These are phyloP conservation scores for Diaporthe sp. DNA, from an alignment of 2,329 filamentous ascomycete genomes.

Conservation along the genomic window DNA sequence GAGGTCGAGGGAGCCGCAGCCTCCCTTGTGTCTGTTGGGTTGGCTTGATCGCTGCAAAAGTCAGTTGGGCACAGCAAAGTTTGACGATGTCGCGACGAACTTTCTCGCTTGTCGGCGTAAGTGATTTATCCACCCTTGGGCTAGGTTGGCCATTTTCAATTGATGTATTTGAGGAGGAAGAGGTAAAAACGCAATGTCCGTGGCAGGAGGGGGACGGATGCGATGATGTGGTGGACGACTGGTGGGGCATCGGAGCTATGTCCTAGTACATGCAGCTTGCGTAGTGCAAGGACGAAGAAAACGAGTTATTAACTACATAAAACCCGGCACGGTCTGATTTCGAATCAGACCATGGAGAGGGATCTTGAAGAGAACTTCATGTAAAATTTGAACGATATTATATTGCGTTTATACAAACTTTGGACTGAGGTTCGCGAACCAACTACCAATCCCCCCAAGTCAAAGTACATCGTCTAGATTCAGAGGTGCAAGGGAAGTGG, in stretches of 20 bases:
- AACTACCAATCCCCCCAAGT: too few relatives aligned
- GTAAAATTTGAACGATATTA: too few relatives aligned
- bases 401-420: too few relatives aligned
- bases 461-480: too few relatives aligned
- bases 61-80: background rate
- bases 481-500: too few relatives aligned
- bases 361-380: too few relatives aligned
- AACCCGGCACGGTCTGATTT: too few relatives aligned
- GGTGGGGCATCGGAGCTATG: background rate
- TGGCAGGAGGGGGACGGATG: background rate
- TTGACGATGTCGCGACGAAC: background rate
- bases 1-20: background rate
- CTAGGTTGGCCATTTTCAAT: conserved; percentile 10
- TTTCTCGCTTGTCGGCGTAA: conserved; percentile 14
- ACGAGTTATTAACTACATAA: background rate
- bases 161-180: background rate
- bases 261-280: background rate
- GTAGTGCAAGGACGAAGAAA: background rate
- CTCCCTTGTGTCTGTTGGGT: background rate
- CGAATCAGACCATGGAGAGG: too few relatives aligned
- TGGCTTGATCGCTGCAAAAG: conserved; percentile 1
- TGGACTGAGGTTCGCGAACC: too few relatives aligned
- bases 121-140: conserved; percentile 24
- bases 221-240: background rate
- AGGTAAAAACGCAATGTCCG: background rate